phyloP scores from a whole-genome alignment of 306 rosid genomes.

The Gynostemma pentaphyllum region DNA sequence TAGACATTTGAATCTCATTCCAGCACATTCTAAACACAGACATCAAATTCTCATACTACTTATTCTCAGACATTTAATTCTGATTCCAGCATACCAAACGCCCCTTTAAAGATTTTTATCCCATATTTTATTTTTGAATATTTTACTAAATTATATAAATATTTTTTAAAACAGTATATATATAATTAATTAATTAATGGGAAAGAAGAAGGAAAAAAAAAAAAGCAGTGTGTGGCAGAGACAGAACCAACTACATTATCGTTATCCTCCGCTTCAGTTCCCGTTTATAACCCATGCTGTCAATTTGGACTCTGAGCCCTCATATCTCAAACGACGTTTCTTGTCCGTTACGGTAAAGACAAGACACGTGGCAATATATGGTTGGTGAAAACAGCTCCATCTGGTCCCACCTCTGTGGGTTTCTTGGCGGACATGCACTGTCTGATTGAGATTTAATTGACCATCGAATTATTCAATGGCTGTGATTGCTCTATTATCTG shows the following conservation, averaged over 20 bases:
- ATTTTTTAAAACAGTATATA: no score
- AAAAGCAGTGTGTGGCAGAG: background rate
- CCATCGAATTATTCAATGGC: background rate
- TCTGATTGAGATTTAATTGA: background rate
- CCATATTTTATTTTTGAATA: no score
- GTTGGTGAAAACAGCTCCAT: background rate
- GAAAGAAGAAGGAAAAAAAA: background rate
- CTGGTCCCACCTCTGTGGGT: background rate
- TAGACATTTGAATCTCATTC: no score
- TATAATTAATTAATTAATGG: no score
- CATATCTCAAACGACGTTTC: background rate
- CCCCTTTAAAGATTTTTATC: no score
- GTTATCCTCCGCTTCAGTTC: slow-evolving; percentile 11
- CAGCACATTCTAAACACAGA: no score
- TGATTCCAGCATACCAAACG: no score
- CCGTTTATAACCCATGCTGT: background rate
- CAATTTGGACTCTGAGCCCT: background rate
- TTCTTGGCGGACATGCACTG: background rate
- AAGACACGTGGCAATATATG: background rate
- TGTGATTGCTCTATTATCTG: background rate
- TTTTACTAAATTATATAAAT: no score
- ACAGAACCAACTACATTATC: background rate
- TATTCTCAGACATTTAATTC: no score
- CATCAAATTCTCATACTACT: no score
- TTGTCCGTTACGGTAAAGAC: background rate